Evolutionary conservation across 768 basidiomycete genomes (phyloP).

Genomic region (Russula brevipes): DNA sequence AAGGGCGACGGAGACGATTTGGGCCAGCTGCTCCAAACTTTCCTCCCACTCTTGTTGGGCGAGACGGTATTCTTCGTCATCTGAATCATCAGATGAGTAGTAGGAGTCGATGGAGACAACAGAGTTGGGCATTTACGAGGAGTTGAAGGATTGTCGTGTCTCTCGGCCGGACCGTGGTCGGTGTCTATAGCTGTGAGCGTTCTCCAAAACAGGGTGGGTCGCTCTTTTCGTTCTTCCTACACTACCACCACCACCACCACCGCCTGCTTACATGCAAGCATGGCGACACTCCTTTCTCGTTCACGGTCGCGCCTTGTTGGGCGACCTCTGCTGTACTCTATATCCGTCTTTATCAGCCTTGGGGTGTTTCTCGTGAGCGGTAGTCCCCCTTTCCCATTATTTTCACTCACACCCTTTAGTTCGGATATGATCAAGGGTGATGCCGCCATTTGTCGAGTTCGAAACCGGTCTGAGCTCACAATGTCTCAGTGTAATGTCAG

Average conservation of each 20-base stretch:
- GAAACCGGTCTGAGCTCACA: conserved; percentile 19
- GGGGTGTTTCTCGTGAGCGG: conserved; percentile 76
- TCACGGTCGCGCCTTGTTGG: conserved; percentile 60
- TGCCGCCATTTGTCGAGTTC: conserved; percentile 12
- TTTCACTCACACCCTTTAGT: conserved; percentile 38
- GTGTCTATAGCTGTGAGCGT: not conserved
- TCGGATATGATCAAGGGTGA: conserved; percentile 86
- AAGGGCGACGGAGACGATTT: conserved; percentile 72
- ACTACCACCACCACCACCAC: conserved; percentile 1
- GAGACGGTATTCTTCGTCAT: conserved; percentile 67
- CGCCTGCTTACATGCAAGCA: conserved; percentile 42
- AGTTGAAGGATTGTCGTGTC: not conserved
- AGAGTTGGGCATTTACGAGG: conserved; percentile 51
- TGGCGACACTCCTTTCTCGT: conserved; percentile 37
- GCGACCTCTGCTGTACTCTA: conserved; percentile 69
- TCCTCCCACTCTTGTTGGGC: conserved; percentile 95
- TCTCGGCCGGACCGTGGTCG: conserved; percentile 5
- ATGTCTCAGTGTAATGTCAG: conserved; percentile 70
- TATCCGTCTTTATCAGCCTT: conserved; percentile 76
- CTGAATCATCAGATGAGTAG: conserved; percentile 42
- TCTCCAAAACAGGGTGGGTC: conserved; percentile 4
- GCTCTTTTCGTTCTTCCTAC: conserved; percentile 8
- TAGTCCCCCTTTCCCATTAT: not conserved
- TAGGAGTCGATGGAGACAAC: conserved; percentile 56
- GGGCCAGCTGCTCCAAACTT: conserved; percentile 75